phyloP scores from a whole-genome alignment of 352 stramenopile species.

The Pseudoperonospora humuli region DNA sequence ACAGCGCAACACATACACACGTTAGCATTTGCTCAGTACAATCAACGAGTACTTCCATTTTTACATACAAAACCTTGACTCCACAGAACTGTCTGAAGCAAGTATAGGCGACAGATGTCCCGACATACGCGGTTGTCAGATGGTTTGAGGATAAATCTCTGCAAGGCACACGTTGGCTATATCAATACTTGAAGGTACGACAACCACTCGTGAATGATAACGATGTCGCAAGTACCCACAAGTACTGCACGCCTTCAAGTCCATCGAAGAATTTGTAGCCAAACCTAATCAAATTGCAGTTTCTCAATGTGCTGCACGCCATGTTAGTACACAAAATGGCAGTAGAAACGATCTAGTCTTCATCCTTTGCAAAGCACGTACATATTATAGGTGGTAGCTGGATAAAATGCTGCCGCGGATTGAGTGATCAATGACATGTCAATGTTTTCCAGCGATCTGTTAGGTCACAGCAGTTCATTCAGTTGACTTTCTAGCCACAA shows the following conservation, averaged over 20 bases:
- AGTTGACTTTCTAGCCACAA: no score
- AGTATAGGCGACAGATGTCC: slow-evolving; percentile 15
- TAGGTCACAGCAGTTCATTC: neutral
- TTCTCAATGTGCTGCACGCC: slow-evolving; percentile 28
- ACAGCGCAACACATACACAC: neutral
- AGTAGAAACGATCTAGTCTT: no score
- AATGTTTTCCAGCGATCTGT: slow-evolving; percentile 25
- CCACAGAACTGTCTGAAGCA: slow-evolving; percentile 25
- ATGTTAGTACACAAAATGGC: neutral
- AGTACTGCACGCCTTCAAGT: slow-evolving; percentile 15
- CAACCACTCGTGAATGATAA: neutral
- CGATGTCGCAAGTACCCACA: slow-evolving; percentile 17
- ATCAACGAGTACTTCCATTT: neutral
- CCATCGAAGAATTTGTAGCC: slow-evolving; percentile 25
- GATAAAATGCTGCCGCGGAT: slow-evolving; percentile 20
- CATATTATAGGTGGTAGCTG: slow-evolving; percentile 24
- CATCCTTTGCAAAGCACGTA: no score
- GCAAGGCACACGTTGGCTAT: neutral
- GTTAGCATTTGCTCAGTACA: neutral
- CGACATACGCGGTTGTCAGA: slow-evolving; percentile 27
- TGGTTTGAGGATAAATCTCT: slow-evolving; percentile 39
- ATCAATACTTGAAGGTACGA: slow-evolving; percentile 1
- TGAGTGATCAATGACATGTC: slow-evolving; percentile 26
- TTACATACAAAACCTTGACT: slow-evolving; percentile 26
- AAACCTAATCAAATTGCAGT: slow-evolving; percentile 37